These are phyloP conservation scores for Phtheirospermum japonicum DNA, from an alignment of 257 asterid species.

Conservation along the genomic window DNA sequence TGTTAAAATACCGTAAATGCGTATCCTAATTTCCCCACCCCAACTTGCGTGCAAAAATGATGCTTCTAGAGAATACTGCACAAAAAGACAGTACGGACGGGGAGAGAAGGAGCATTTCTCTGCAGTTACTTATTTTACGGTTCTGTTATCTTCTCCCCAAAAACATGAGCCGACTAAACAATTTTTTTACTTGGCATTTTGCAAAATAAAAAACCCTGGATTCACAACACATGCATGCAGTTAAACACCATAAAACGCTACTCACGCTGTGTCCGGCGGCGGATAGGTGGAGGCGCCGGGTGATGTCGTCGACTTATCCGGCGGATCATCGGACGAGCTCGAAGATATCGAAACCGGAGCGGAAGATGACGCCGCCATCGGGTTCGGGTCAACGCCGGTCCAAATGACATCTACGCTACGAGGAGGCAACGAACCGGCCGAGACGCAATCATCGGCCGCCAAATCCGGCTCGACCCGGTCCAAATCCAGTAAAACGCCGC, in stretches of 20 bases:
- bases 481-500: conserved; percentile 29
- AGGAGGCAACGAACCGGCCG: conserved; percentile 18
- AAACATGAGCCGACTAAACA: too few species aligned
- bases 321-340: conserved; percentile 71
- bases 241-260: conserved; percentile 25
- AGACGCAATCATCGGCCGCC: conserved; percentile 26
- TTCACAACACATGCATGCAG: conserved; percentile 36
- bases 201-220: conserved; percentile 12
- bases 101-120: too few species aligned
- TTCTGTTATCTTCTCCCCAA: conserved; percentile 21
- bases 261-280: conserved; percentile 76
- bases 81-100: conserved; percentile 26
- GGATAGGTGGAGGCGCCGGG: conserved; percentile 39
- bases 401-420: neutral
- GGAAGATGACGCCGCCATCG: neutral
- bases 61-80: conserved; percentile 32
- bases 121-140: conserved; percentile 21
- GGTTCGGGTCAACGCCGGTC: conserved; percentile 18
- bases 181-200: too few species aligned
- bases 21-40: conserved; percentile 24
- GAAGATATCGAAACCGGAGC: conserved; percentile 41
- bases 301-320: conserved; percentile 59
- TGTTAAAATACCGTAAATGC: conserved; percentile 39
- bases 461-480: conserved; percentile 41
- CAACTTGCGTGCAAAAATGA: conserved; percentile 32